Conservation (phyloP, 108 stramenopile species). For the Fragilaria radians region DNA sequence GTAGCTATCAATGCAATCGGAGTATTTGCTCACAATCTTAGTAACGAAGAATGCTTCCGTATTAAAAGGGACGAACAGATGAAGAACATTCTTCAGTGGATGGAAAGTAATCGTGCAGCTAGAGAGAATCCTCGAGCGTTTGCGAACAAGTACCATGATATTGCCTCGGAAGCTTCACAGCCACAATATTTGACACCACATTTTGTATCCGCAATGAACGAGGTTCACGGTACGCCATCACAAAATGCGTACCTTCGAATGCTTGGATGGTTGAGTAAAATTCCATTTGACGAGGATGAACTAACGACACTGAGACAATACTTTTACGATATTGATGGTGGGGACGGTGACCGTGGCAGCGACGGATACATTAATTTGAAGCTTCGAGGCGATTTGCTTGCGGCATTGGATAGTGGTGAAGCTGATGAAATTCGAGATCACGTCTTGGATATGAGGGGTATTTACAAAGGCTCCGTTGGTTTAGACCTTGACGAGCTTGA, state of each 20-base stretch:
- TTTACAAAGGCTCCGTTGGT: constrained; percentile 47
- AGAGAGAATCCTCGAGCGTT: constrained; percentile 20
- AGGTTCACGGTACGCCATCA: constrained; percentile 60
- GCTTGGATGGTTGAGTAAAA: constrained; percentile 76
- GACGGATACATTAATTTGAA: constrained; percentile 70
- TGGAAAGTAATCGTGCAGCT: constrained; percentile 61
- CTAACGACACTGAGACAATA: constrained; percentile 69
- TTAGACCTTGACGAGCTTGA: constrained; percentile 44
- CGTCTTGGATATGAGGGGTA: constrained; percentile 26
- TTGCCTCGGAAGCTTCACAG: constrained; percentile 11
- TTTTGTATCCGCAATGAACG: constrained; percentile 49
- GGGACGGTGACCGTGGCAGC: constrained; percentile 59
- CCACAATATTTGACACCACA: constrained; percentile 49
- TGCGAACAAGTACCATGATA: constrained; percentile 1
- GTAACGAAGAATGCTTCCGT: constrained; percentile 82
- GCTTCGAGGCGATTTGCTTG: constrained; percentile 77
- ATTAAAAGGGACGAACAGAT: constrained; percentile 80
- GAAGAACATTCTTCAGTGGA: constrained; percentile 78
- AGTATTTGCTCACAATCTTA: constrained; percentile 52
- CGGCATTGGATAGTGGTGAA: constrained; percentile 73
- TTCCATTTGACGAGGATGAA: constrained; percentile 88
- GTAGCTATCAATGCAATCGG: constrained; percentile 76
- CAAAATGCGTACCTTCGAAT: constrained; percentile 80
- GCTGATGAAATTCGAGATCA: constrained; percentile 75
- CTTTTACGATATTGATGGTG: constrained; percentile 67